phyloP scores from a whole-genome alignment of 129 eudicot genomes.

The Ambrosia trifida region DNA sequence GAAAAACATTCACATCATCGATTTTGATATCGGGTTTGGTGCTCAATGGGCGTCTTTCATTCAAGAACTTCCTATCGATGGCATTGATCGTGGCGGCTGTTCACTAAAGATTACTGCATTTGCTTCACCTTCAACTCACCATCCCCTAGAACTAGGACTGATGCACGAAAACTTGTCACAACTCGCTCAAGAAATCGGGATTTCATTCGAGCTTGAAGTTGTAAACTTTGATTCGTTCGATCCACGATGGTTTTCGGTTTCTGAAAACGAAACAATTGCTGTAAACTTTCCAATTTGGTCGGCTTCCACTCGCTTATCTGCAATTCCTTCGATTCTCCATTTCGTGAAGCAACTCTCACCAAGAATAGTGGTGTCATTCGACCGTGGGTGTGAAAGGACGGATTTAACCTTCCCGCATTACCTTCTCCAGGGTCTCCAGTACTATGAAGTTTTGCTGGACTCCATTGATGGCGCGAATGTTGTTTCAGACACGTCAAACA shows the following conservation, averaged over 20 bases:
- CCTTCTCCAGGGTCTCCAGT: slow-evolving; percentile 56
- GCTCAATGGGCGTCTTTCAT: slow-evolving; percentile 76
- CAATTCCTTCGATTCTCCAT: slow-evolving; percentile 46
- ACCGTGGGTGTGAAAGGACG: slow-evolving; percentile 58
- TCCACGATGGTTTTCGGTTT: slow-evolving; percentile 41
- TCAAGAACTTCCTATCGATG: slow-evolving; percentile 54
- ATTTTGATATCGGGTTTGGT: slow-evolving; percentile 77
- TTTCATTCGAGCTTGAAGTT: slow-evolving; percentile 55
- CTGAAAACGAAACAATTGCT: slow-evolving; percentile 46
- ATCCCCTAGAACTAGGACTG: slow-evolving; percentile 51
- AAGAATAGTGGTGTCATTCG: slow-evolving; percentile 45
- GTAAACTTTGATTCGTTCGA: slow-evolving; percentile 61
- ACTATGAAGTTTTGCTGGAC: slow-evolving; percentile 51
- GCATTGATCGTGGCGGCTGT: slow-evolving; percentile 5
- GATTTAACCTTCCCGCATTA: slow-evolving; percentile 54
- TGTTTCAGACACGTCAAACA: slow-evolving; percentile 41
- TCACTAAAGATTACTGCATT: slow-evolving; percentile 63
- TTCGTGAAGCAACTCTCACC: slow-evolving; percentile 63
- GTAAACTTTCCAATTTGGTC: slow-evolving; percentile 69
- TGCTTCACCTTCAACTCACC: slow-evolving; percentile 71
- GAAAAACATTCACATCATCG: slow-evolving; percentile 54
- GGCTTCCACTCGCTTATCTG: slow-evolving; percentile 30
- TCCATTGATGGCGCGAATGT: slow-evolving; percentile 49
- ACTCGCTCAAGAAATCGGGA: slow-evolving; percentile 50
- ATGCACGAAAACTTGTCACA: slow-evolving; percentile 55